Evolutionary conservation across 1,139 yeast genomes (phyloP), one percentile per base, ranked within the genome.

Genomic region (Hansenula lynferdii): DNA sequence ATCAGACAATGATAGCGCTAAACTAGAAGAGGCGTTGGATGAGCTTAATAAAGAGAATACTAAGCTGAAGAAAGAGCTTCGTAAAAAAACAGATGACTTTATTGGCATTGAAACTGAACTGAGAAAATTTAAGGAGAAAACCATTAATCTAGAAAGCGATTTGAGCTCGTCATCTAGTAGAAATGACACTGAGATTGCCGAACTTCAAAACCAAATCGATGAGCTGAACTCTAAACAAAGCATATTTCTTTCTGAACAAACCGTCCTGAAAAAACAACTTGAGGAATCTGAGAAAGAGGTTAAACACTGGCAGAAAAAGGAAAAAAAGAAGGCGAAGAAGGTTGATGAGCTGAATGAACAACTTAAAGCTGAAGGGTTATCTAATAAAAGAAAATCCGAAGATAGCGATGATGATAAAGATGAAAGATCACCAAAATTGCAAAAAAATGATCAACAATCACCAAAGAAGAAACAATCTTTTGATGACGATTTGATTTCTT

Each of bases 301-400:
- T 9, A 62, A 61, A 33, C 58, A 57, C 31, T 35, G 53, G 15
- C 50, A 47, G 20, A 59, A 58, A 40, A 57, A 50, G 31, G 62
- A 54, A 29, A 62, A 56, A 41, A 58, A 56, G 38, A 32, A 15
- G 12, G 3, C 18, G 4, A 37, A 35, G 20, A 31, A 41, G 32
- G 35, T 49, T 22, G 42, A 42, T 2, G 40, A 45, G 5, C 28
- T 50, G 36, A 34, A 14, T 7, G 38, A 32, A 5, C 34, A 43
- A 17, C 15, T 45, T n/a, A 21, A 35, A 5, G 8, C 24, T 22
- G 11, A 12, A 9, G 8, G 12, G 11, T 6, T 22, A 7, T 9
- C 11, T 22, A 22, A 53, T 43, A 43, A 40, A 21, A 39, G 42
- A 35, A 39, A 19, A 12, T 35, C 36, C 6, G 40, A 40, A n/a